A percentile compares a stretch with the other conserved stretches of the same genome.
These are phyloP conservation scores for Beta corolliflora DNA, from an alignment of 179 eudicot species.

Conservation along the genomic window DNA sequence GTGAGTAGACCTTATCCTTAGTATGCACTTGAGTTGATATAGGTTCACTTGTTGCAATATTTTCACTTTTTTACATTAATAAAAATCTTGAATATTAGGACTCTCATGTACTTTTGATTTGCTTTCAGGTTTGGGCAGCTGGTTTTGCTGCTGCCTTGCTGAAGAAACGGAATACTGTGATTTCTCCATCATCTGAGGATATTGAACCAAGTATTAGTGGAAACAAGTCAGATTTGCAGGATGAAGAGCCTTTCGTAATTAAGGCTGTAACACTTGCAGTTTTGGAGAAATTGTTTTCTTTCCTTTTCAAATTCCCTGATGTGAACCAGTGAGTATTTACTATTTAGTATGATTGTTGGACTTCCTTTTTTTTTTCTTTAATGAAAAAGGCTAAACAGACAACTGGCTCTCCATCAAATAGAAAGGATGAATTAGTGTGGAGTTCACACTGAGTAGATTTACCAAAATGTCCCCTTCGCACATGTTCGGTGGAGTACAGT, in stretches of 20 bases:
- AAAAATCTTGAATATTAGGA: not conserved
- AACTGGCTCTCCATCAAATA: no score
- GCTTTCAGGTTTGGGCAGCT: constrained; percentile 91
- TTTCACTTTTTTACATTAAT: not conserved
- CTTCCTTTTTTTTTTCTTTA: not conserved
- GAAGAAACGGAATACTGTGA: constrained; percentile 67
- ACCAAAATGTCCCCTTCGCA: no score
- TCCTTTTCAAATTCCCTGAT: constrained; percentile 62
- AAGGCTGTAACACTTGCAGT: constrained; percentile 52
- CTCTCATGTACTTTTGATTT: not conserved
- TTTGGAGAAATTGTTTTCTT: constrained; percentile 73
- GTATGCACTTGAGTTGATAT: no score
- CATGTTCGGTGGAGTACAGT: no score
- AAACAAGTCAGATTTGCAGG: constrained; percentile 32
- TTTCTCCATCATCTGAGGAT: constrained; percentile 38
- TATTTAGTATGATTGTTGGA: not conserved
- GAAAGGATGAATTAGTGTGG: no score
- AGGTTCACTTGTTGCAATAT: not conserved
- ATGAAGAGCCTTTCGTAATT: constrained; percentile 41
- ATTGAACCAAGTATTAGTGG: constrained; percentile 28
- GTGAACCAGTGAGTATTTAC: constrained; percentile 56
- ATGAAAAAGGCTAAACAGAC: no score
- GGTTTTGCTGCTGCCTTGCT: constrained; percentile 90
- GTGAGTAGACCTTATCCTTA: no score
- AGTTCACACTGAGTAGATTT: no score